Conservation (phyloP, 148 eudicot species). For the Simmondsia chinensis region DNA sequence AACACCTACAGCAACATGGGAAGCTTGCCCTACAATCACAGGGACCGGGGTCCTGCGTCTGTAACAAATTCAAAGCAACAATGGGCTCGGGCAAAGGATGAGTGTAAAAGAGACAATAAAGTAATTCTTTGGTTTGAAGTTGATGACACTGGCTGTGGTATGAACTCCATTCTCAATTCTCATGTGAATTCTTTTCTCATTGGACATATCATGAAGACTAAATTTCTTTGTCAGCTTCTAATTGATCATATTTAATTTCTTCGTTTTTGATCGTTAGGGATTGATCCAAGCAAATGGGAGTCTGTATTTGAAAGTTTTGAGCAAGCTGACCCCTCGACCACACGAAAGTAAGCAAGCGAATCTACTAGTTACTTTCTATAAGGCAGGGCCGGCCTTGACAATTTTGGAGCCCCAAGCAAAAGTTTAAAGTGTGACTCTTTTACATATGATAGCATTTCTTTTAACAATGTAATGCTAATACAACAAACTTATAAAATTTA, state of each 20-base stretch:
- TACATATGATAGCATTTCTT: no score
- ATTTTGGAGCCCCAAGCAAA: no score
- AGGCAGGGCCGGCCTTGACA: no score
- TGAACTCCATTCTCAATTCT: no score
- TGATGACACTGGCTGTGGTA: constrained; percentile 96
- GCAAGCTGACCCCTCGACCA: constrained; percentile 97
- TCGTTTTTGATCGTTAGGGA: constrained; percentile 35
- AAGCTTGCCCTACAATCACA: constrained; percentile 17
- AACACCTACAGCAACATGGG: constrained; percentile 16
- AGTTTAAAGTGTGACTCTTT: no score
- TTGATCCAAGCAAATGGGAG: constrained; percentile 93
- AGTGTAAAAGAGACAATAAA: constrained; percentile 43
- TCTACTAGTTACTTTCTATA: no score
- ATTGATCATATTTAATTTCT: background rate
- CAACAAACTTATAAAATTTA: no score
- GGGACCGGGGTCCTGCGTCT: constrained; percentile 15
- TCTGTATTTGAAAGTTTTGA: constrained; percentile 98
- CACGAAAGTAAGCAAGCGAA: constrained; percentile 80
- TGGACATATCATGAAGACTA: no score
- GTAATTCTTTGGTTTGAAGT: constrained; percentile 85
- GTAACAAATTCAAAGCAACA: constrained; percentile 25
- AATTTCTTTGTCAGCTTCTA: no score
- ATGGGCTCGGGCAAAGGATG: constrained; percentile 21
- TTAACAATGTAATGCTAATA: no score
- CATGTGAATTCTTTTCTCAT: no score